These are phyloP conservation scores for Dalbergia cultrata DNA, from an alignment of 306 rosid species.

Conservation along the genomic window DNA sequence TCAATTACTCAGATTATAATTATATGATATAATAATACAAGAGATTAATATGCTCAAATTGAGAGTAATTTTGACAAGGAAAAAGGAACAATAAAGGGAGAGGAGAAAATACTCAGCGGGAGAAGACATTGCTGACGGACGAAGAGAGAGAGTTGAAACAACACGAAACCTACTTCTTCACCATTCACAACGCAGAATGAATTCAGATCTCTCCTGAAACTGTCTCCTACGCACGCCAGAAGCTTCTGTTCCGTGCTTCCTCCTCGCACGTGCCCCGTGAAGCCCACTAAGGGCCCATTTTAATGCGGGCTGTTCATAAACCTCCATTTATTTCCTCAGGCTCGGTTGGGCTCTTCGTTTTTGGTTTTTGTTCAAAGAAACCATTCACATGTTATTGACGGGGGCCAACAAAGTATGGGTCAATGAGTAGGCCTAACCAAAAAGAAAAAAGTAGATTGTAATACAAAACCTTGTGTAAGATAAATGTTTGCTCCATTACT, in stretches of 20 bases:
- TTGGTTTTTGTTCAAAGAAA: too few relatives aligned
- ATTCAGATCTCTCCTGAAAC: conserved; percentile 41
- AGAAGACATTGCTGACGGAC: conserved; percentile 69
- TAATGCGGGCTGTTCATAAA: conserved; percentile 14
- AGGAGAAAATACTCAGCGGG: conserved; percentile 84
- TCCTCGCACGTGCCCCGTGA: conserved; percentile 44
- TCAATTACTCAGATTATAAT: background rate
- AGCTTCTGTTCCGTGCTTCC: conserved; percentile 34
- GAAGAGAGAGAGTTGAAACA: conserved; percentile 45
- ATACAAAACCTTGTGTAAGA: too few relatives aligned
- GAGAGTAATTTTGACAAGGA: background rate
- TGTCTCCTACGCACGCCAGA: conserved; percentile 43
- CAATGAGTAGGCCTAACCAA: too few relatives aligned
- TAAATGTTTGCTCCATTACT: too few relatives aligned
- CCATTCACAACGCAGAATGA: conserved; percentile 13
- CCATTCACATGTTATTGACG: too few relatives aligned
- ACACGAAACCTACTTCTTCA: conserved; percentile 5
- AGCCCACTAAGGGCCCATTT: conserved; percentile 37
- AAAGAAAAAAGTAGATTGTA: too few relatives aligned
- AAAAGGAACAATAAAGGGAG: background rate
- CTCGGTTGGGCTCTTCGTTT: background rate
- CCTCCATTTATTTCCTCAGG: background rate
- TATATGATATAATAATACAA: background rate
- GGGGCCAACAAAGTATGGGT: too few relatives aligned
- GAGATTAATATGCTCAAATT: background rate